phyloP scores from a whole-genome alignment of 2,329 filamentous ascomycete genomes.

The Sporothrix humicola region DNA sequence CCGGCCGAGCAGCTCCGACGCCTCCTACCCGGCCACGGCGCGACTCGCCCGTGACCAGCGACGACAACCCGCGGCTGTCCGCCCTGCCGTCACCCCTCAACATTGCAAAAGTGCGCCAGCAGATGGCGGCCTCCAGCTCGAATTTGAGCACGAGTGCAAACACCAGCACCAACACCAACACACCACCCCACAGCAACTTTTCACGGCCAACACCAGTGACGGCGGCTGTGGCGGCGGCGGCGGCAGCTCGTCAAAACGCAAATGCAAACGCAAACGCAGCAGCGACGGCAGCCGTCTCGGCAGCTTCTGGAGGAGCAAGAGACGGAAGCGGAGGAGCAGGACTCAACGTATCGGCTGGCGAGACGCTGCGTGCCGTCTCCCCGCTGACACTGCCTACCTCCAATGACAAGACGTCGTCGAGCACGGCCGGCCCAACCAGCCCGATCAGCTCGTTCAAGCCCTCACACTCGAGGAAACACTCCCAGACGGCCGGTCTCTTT shows the following conservation, averaged over 20 bases:
- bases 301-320: not conserved
- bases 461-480: conserved; percentile 66
- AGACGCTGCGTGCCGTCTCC: conserved; percentile 48
- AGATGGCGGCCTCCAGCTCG: not conserved
- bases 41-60: conserved; percentile 55
- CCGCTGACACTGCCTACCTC: conserved; percentile 50
- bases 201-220: conserved; percentile 57
- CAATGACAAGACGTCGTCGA: conserved; percentile 36
- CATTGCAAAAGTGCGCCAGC: conserved; percentile 52
- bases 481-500: conserved; percentile 76
- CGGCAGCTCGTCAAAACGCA: conserved; percentile 32
- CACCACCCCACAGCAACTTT: conserved; percentile 57
- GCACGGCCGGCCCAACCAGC: conserved; percentile 39
- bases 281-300: conserved; percentile 15
- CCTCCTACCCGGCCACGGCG: conserved; percentile 46
- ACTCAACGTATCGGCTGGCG: conserved; percentile 35
- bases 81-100: conserved; percentile 46
- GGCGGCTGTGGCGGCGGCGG: conserved; percentile 41
- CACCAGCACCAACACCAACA: conserved; percentile 46
- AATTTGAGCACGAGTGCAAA: conserved; percentile 41
- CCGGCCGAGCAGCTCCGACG: conserved; percentile 42
- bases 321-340: not conserved
- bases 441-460: conserved; percentile 40
- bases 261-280: not conserved
- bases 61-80: conserved; percentile 44